Evolutionary conservation across 1,284 basidiomycete species (phyloP), one percentile per base, ranked within the genome.

Genomic region (Testicularia cyperi): DNA sequence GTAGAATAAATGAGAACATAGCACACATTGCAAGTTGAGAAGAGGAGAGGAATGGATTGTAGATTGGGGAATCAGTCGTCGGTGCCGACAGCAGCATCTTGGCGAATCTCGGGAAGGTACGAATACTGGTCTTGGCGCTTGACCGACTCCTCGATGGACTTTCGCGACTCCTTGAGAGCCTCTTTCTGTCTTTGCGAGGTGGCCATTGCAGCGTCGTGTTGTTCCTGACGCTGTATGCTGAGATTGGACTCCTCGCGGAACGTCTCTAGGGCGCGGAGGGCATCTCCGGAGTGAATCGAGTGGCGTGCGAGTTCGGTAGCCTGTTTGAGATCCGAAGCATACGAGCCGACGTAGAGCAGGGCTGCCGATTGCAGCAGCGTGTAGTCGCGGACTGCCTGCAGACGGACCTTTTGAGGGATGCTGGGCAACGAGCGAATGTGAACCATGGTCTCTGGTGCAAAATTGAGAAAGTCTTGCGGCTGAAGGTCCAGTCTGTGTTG

Each of bases 311-410:
- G 25, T 4, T 21, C 16, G 4, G 49, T 41, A 1, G 51, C 54
- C 0, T 39, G 38, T 4, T 39, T 15, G 5, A 70, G 34, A 1
- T 49, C 35, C 8, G 15, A 1, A 6, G 52, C 70, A 26, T 61
- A 56, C 6, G 56, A 57, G 8, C 65, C 72, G 13, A 76, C 66
- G 40, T 69, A 71, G 14, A 76, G 57, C 18, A 73, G 44, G 6
- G 74, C 73, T 5, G 72, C 56, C 13, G 71, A 43, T 33, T 76
- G 72, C 7, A 76, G 37, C 0, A 76, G 40, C 13, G 71, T 74
- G 44, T 74, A 76, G 41, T 72, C 68, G 25, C 41, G 55, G 29
- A 76, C 18, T 3, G 74, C 72, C 7, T 48, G 36, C 3, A 76
- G 37, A 6, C 71, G 38, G 4, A 64, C 58, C 10, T 44, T 46